A percentile compares a stretch with the other conserved stretches of the same genome.
Conservation (phyloP, 23 red algal species). For the Gracilaria domingensis region DNA sequence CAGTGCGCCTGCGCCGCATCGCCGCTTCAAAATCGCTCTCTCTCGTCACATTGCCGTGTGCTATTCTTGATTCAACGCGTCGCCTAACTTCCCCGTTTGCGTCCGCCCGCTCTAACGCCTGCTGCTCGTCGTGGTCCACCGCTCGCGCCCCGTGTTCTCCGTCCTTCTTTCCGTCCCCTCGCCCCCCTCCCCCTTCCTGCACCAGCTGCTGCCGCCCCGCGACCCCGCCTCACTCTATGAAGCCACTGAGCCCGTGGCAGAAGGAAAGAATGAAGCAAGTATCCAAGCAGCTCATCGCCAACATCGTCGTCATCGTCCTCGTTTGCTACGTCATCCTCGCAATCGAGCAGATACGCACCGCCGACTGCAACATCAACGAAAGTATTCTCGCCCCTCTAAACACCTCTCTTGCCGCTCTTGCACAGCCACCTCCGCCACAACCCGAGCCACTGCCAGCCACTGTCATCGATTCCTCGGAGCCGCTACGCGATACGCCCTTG, state of each 20-base stretch:
- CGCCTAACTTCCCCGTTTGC: not conserved
- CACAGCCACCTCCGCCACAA: constrained; percentile 2
- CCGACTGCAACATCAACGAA: constrained; percentile 24
- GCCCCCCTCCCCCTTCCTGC: not conserved
- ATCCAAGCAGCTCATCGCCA: constrained; percentile 37
- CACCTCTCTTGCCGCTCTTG: constrained; percentile 24
- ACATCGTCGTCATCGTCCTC: constrained; percentile 30
- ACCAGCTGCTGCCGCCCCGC: not conserved
- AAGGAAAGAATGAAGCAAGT: constrained; percentile 53
- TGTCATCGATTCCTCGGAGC: not conserved
- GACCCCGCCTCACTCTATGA: not conserved
- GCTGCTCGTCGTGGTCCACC: not conserved
- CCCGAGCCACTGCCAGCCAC: not conserved
- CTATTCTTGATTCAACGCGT: not conserved
- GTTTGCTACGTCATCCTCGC: constrained; percentile 35
- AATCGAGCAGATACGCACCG: constrained; percentile 31
- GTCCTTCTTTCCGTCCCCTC: not conserved
- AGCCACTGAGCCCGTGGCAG: constrained; percentile 29
- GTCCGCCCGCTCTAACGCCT: too few relatives aligned
- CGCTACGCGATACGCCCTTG: not conserved
- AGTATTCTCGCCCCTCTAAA: constrained; percentile 21
- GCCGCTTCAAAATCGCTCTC: not conserved
- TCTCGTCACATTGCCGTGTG: not conserved
- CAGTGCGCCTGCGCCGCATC: too few relatives aligned
- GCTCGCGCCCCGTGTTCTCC: not conserved